Evolutionary conservation across 805 yeast genomes (phyloP).

Genomic region (Saturnispora diversa): DNA sequence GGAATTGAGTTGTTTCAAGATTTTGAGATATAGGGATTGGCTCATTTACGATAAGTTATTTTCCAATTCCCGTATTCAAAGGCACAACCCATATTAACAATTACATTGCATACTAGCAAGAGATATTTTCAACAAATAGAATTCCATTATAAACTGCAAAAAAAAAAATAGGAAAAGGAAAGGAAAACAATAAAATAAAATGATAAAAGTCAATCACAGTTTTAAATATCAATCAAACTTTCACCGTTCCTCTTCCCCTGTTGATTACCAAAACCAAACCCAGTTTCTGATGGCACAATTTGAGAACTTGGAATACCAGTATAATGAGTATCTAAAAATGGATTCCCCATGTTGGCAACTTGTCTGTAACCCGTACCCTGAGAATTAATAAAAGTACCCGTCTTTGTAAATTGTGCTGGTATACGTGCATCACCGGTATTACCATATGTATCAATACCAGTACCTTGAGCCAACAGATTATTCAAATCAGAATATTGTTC

Average conservation of each 20-base stretch:
- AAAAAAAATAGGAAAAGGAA: background rate
- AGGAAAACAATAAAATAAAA: background rate
- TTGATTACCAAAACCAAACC: conserved; percentile 90
- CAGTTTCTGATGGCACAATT: conserved; percentile 79
- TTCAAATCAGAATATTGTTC: conserved; percentile 66
- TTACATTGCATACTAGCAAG: too few relatives aligned
- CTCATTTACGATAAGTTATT: too few relatives aligned
- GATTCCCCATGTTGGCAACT: conserved; percentile 43
- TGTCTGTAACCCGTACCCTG: conserved; percentile 77
- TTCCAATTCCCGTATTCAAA: too few relatives aligned
- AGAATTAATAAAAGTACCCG: conserved; percentile 75
- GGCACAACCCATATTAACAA: too few relatives aligned
- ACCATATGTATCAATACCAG: conserved; percentile 91
- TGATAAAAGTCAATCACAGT: background rate
- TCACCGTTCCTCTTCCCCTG: conserved; percentile 23
- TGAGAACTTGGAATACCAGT: conserved; percentile 42
- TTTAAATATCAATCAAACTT: conserved; percentile 29
- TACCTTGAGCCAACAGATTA: conserved; percentile 71
- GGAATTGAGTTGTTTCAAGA: too few relatives aligned
- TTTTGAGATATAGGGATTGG: too few relatives aligned
- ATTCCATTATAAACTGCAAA: too few relatives aligned
- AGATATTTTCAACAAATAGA: too few relatives aligned
- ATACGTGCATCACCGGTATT: conserved; percentile 76
- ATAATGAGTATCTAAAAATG: conserved; percentile 60
- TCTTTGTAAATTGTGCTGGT: conserved; percentile 87